A percentile compares a stretch with the other conserved stretches of the same genome.
These are phyloP conservation scores for Annulohypoxylon stygium DNA, from an alignment of 495 filamentous ascomycete genomes.

Conservation along the genomic window DNA sequence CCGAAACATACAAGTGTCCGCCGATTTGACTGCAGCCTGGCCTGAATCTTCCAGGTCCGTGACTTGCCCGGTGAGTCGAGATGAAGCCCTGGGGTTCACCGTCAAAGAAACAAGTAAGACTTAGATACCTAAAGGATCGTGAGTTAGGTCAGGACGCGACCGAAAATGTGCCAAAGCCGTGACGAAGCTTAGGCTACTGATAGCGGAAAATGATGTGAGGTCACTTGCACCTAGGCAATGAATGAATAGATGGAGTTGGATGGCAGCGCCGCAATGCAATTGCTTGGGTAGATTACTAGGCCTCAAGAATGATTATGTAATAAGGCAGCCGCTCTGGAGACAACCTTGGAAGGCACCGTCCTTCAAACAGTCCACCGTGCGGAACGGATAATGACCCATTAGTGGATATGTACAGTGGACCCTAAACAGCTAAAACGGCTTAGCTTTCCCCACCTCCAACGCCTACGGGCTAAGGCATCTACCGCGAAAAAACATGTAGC, in stretches of 20 bases:
- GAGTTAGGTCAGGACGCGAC: not conserved
- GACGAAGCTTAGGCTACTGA: not conserved
- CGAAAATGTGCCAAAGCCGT: not conserved
- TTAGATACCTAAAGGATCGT: not conserved
- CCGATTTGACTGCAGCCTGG: slow-evolving; percentile 2
- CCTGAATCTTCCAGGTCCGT: slow-evolving; percentile 32
- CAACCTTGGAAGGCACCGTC: no score
- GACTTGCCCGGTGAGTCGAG: slow-evolving; percentile 10
- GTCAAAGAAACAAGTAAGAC: not conserved
- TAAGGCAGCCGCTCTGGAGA: no score
- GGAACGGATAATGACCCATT: no score
- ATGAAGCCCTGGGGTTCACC: not conserved
- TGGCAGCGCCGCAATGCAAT: slow-evolving; percentile 1
- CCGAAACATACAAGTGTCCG: slow-evolving; percentile 24
- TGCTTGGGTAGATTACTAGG: not conserved
- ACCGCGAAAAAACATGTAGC: no score
- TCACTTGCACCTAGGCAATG: not conserved
- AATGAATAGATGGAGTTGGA: slow-evolving; percentile 5
- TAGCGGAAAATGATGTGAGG: not conserved
- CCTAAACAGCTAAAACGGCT: no score
- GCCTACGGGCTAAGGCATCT: no score
- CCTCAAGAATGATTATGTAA: no score
- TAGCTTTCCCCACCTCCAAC: no score
- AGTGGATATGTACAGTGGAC: no score
- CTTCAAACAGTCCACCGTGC: no score